phyloP scores from a whole-genome alignment of 768 basidiomycete genomes.

The Leccinum olivaceopallidum region DNA sequence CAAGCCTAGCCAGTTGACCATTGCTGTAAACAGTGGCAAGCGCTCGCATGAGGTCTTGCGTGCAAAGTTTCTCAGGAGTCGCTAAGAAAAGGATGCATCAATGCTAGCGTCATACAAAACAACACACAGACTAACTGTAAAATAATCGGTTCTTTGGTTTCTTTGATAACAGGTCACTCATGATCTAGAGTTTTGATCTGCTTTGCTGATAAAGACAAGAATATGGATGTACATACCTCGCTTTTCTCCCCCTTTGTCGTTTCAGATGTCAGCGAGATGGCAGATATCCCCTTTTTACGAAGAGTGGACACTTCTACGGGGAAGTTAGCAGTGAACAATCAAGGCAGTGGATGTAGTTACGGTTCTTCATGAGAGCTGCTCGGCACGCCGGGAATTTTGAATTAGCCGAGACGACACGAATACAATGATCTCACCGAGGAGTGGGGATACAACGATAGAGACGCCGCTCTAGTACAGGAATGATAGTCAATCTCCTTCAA shows the following conservation, averaged over 20 bases:
- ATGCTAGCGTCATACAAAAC: background rate
- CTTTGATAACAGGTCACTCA: constrained; percentile 58
- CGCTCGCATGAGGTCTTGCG: constrained; percentile 50
- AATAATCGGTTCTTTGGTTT: constrained; percentile 61
- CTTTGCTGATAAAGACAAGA: background rate
- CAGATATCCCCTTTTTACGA: constrained; percentile 52
- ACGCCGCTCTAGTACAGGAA: constrained; percentile 52
- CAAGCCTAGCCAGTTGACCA: constrained; percentile 65
- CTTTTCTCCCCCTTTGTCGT: constrained; percentile 53
- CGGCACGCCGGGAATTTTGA: background rate
- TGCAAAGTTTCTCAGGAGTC: constrained; percentile 75
- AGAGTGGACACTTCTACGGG: constrained; percentile 63
- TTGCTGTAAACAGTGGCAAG: constrained; percentile 54
- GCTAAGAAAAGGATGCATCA: constrained; percentile 39
- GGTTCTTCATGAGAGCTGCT: constrained; percentile 80
- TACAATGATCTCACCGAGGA: constrained; percentile 52
- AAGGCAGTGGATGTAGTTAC: constrained; percentile 38
- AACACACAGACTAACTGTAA: constrained; percentile 56
- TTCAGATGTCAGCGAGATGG: constrained; percentile 68
- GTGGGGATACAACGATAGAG: constrained; percentile 75
- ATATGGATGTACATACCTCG: constrained; percentile 43
- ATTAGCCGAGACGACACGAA: background rate
- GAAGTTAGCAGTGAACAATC: constrained; percentile 5
- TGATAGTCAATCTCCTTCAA: background rate
- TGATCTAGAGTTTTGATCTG: constrained; percentile 46